A percentile compares a stretch with the other conserved stretches of the same genome.
Conservation (phyloP, 495 filamentous ascomycete genomes). For the Beverwykella pulmonaria region DNA sequence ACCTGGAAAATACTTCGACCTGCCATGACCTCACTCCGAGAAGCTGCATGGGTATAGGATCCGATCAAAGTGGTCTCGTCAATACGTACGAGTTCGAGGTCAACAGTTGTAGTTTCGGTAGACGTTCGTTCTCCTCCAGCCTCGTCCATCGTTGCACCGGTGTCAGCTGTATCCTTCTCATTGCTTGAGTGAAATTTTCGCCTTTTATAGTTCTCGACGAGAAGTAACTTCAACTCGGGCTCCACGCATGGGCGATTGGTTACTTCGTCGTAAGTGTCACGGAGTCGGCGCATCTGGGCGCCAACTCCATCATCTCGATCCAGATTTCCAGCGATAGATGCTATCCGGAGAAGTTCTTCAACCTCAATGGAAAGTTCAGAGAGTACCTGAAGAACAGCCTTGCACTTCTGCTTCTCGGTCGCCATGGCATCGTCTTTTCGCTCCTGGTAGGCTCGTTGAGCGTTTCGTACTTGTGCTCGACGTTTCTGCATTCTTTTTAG, state of each 20-base stretch:
- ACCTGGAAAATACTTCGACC: slow-evolving; percentile 4
- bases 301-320: slow-evolving; percentile 13
- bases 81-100: not conserved
- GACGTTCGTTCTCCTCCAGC: too few species aligned
- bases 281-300: slow-evolving; percentile 10
- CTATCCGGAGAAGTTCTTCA: slow-evolving; percentile 22
- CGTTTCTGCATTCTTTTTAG: slow-evolving; percentile 26
- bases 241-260: slow-evolving; percentile 19
- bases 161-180: not conserved
- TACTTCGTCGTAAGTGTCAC: slow-evolving; percentile 16
- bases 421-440: slow-evolving; percentile 26
- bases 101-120: not conserved
- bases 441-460: slow-evolving; percentile 33
- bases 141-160: too few species aligned
- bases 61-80: not conserved
- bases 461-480: slow-evolving; percentile 35
- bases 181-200: slow-evolving; percentile 2
- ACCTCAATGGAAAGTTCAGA: slow-evolving; percentile 31
- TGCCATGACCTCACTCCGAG: not conserved
- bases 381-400: slow-evolving; percentile 25
- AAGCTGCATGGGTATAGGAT: not conserved
- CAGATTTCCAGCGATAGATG: slow-evolving; percentile 14
- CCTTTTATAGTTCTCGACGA: slow-evolving; percentile 18
- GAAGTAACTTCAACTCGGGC: slow-evolving; percentile 24
- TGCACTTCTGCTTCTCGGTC: slow-evolving; percentile 12